Evolutionary conservation across 805 yeast genomes (phyloP).

Genomic region (Starmerella potacharoeniae): DNA sequence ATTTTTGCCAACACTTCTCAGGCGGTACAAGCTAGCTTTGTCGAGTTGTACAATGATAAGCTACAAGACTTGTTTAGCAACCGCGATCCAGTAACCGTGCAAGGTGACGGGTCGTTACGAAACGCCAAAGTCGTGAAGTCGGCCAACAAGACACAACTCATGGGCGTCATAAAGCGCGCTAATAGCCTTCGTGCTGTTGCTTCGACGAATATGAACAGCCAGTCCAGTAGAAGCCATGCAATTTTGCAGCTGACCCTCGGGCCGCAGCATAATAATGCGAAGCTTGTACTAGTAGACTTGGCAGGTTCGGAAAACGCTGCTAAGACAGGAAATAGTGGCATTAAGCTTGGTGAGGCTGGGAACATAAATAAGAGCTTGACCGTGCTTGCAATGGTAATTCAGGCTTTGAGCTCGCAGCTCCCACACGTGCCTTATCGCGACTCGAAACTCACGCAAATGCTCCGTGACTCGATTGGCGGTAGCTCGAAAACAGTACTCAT

Average conservation of each 20-base stretch:
- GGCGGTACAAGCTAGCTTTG: constrained; percentile 50
- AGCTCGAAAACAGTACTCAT: constrained; percentile 64
- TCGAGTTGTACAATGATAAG: constrained; percentile 74
- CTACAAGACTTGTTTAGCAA: constrained; percentile 54
- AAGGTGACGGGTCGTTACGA: constrained; percentile 49
- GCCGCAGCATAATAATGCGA: constrained; percentile 25
- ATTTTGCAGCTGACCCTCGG: constrained; percentile 54
- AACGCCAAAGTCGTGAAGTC: constrained; percentile 53
- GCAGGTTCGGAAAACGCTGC: constrained; percentile 77
- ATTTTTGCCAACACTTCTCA: constrained; percentile 34
- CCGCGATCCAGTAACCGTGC: constrained; percentile 17
- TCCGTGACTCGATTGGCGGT: constrained; percentile 72
- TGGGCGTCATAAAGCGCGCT: constrained; percentile 44
- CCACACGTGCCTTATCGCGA: constrained; percentile 53
- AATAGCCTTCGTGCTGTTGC: constrained; percentile 44
- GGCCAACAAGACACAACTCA: constrained; percentile 43
- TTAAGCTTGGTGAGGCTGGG: constrained; percentile 66
- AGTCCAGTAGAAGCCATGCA: constrained; percentile 51
- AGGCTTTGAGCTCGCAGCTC: constrained; percentile 35
- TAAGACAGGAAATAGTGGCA: constrained; percentile 65
- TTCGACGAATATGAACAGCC: constrained; percentile 50
- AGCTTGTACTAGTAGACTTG: constrained; percentile 63
- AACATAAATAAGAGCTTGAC: constrained; percentile 69
- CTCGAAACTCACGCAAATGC: constrained; percentile 62
- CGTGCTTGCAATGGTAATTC: constrained; percentile 66